Percentiles rank a stretch among this genome's conserved stretches.
phyloP scores from a whole-genome alignment of 257 asterid species.

The Pogostemon cablin region DNA sequence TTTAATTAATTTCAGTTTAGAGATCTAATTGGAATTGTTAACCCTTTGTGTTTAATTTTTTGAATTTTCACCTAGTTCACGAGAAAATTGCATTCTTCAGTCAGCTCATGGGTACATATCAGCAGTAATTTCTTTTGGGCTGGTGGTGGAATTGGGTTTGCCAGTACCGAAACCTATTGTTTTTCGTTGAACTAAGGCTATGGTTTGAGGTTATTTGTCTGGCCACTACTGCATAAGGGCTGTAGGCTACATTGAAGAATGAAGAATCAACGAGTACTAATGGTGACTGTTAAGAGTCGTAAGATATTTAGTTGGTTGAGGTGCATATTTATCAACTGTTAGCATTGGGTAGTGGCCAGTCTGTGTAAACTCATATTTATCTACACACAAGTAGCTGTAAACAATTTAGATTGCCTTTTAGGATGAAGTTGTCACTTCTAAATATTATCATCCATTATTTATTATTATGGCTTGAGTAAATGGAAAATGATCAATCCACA shows the following conservation, averaged over 20 bases:
- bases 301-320: not conserved
- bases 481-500: constrained; percentile 1
- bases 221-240: no score
- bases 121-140: not conserved
- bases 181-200: not conserved
- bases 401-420: not conserved
- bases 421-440: not conserved
- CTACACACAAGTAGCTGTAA: not conserved
- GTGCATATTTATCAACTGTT: not conserved
- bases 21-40: no score
- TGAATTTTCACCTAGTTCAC: not conserved
- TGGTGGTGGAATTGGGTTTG: not conserved
- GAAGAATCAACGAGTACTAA: not conserved
- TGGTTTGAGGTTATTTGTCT: no score
- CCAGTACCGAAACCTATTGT: not conserved
- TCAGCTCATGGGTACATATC: not conserved
- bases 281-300: not conserved
- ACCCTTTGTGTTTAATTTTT: not conserved
- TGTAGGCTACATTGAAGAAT: no score
- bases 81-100: not conserved
- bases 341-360: not conserved
- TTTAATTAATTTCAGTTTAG: no score
- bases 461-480: constrained; percentile 15
- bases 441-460: not conserved
- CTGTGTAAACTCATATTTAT: not conserved